phyloP scores from a whole-genome alignment of 2,329 filamentous ascomycete species.

The Bipolaris bicolor region DNA sequence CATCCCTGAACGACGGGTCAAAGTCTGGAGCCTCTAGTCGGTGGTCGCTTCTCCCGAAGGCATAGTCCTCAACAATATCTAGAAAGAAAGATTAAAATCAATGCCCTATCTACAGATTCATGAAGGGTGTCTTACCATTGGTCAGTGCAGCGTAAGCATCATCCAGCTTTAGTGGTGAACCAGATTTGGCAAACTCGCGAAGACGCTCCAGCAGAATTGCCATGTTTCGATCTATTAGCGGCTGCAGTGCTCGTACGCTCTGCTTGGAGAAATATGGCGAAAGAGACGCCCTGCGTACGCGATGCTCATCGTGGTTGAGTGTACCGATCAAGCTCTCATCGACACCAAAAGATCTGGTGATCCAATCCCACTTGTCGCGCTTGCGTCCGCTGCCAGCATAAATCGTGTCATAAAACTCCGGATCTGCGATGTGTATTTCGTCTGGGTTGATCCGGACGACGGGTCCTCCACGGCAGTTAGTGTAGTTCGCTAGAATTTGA shows the following conservation, averaged over 20 bases:
- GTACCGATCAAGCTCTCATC: conserved; percentile 25
- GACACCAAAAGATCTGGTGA: conserved; percentile 11
- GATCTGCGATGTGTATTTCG: conserved; percentile 20
- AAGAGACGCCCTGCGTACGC: conserved; percentile 27
- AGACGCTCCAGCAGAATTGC: background rate
- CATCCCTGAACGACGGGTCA: conserved; percentile 1
- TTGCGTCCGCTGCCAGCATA: background rate
- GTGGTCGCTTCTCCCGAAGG: conserved; percentile 3
- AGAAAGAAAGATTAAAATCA: background rate
- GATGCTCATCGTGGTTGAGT: conserved; percentile 30
- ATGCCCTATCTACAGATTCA: background rate
- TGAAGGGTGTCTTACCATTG: background rate
- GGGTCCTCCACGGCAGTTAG: conserved; percentile 7
- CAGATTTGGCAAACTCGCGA: conserved; percentile 4
- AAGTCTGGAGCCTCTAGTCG: conserved; percentile 1
- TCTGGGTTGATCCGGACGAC: conserved; percentile 5
- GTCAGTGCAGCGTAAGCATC: conserved; percentile 4
- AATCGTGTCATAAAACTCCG: conserved; percentile 7
- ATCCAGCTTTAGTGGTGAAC: conserved; percentile 2
- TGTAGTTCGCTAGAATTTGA: background rate
- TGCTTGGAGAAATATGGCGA: conserved; percentile 33
- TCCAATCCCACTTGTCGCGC: conserved; percentile 5
- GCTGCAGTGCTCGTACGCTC: background rate
- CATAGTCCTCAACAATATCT: background rate
- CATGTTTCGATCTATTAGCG: background rate